Percentiles rank a stretch among this genome's conserved stretches.
Conservation (phyloP, 495 filamentous ascomycete species). For the Aspergillus hancockii region DNA sequence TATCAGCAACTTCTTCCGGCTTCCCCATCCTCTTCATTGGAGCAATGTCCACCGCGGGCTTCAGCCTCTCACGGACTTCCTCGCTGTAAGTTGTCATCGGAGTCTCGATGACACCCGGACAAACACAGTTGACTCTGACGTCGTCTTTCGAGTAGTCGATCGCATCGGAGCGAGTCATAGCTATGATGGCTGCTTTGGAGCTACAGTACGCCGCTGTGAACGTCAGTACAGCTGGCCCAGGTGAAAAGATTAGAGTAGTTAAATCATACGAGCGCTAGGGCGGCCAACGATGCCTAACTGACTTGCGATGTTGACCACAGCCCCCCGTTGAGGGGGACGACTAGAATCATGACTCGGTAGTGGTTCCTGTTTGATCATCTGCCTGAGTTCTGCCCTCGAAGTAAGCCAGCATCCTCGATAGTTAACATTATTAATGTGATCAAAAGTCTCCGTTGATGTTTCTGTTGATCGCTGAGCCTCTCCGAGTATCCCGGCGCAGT, state of each 20-base stretch:
- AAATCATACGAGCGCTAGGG: slow-evolving; percentile 48
- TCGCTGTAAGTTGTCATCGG: slow-evolving; percentile 43
- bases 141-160: slow-evolving; percentile 52
- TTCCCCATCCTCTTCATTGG: slow-evolving; percentile 54
- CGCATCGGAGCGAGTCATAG: slow-evolving; percentile 48
- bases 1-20: slow-evolving; percentile 51
- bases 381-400: slow-evolving; percentile 46
- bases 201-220: slow-evolving; percentile 45
- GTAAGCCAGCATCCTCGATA: slow-evolving; percentile 54
- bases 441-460: slow-evolving; percentile 39
- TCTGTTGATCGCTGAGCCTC: slow-evolving; percentile 37
- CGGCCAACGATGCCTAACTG: slow-evolving; percentile 54
- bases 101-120: slow-evolving; percentile 53
- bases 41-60: slow-evolving; percentile 43
- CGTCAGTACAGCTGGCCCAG: slow-evolving; percentile 2
- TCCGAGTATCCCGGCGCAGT: slow-evolving; percentile 50
- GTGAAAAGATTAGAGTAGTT: background rate
- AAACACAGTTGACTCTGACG: slow-evolving; percentile 56
- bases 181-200: slow-evolving; percentile 49
- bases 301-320: slow-evolving; percentile 56
- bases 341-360: slow-evolving; percentile 41
- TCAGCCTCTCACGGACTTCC: slow-evolving; percentile 35
- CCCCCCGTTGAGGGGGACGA: slow-evolving; percentile 36
- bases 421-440: slow-evolving; percentile 53
- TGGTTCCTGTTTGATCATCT: slow-evolving; percentile 51